Base-by-base conservation (phyloP, 2,329 filamentous ascomycete species). In the Cordyceps farinosa region DNA sequence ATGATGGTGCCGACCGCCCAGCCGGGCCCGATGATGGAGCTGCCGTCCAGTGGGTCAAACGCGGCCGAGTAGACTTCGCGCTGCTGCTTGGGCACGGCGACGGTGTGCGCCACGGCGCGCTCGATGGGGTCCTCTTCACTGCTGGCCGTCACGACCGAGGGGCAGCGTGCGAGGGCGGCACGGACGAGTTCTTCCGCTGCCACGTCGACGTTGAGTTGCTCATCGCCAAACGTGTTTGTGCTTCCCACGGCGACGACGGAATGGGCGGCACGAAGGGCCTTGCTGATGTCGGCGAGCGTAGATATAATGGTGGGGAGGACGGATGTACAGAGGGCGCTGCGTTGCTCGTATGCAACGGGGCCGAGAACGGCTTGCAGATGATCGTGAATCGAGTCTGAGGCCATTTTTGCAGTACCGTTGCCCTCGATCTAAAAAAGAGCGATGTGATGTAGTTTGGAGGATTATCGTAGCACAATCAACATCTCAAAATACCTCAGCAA, bases 1-100 rank as follows among this genome's bases (percentile, higher is more conserved):
- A 87, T 73, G 65, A 88, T 88, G 53, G 84, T 80, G 29, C 83
- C 83, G 9, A 86, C 83, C 0, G 81, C 78, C 83, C 83, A 86
- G 69, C 85, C 85, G 1, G 83, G 77, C 0, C 77, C 81, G 50
- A 86, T 84, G 68, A 86, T 85, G 65, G 83, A 87, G 71, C 82
- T 85, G 11, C 86, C 86, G 67, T 88, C 86, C 0, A 88, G 79
- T 0, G 86, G 86, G 67, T 88, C 86, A 67, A 88, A 88, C 0
- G 84, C 85, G 9, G 87, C 73, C 0, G 84, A 82, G 72, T 88
- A 88, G 34, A 74, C 69, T 67, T 86, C 81, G 10, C 59, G 55
- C 22, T 13, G 36, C 15, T 57, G n/a, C 7, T 40, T 22, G 8
- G 59, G 38, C 3, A n/a, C 45, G 2, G 13, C 55, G 34, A 15